Evolutionary conservation across 805 yeast species (phyloP).

Genomic region (Candida ovalis): DNA sequence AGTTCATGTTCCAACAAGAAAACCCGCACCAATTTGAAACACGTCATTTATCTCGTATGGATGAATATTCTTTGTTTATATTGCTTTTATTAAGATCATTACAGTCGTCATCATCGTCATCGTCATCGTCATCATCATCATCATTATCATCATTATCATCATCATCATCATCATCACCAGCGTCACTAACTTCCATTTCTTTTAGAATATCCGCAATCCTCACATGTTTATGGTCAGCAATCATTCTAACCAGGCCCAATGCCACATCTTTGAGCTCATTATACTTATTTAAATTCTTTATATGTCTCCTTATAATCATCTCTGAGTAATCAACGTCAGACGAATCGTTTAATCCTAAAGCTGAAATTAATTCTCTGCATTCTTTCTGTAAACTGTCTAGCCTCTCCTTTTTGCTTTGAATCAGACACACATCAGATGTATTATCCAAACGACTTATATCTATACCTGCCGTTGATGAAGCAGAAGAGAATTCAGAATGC

Average conservation of each 20-base stretch:
- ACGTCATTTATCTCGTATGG: too few species aligned
- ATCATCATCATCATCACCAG: conserved; percentile 12
- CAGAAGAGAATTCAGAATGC: not conserved
- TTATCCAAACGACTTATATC: not conserved
- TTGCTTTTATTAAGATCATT: too few species aligned
- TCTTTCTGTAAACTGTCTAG: conserved; percentile 16
- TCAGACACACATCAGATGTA: not conserved
- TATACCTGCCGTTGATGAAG: not conserved
- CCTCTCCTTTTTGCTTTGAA: conserved; percentile 8
- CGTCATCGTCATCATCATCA: too few species aligned
- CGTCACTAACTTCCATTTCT: conserved; percentile 44
- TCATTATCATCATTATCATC: not conserved
- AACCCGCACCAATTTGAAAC: too few species aligned
- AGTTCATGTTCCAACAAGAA: too few species aligned
- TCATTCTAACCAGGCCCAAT: conserved; percentile 49
- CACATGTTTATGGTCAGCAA: conserved; percentile 54
- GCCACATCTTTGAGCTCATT: conserved; percentile 65
- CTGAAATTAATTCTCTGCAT: conserved; percentile 15
- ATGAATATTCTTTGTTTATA: too few species aligned
- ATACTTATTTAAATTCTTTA: conserved; percentile 49
- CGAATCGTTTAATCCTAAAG: conserved; percentile 11
- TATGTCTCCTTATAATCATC: conserved; percentile 47
- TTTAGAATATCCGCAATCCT: conserved; percentile 45
- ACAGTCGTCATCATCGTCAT: too few species aligned
- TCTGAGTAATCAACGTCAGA: conserved; percentile 36